A percentile compares a stretch with the other conserved stretches of the same genome.
phyloP scores from a whole-genome alignment of 148 eudicot species.

The Suaeda aralocaspica region DNA sequence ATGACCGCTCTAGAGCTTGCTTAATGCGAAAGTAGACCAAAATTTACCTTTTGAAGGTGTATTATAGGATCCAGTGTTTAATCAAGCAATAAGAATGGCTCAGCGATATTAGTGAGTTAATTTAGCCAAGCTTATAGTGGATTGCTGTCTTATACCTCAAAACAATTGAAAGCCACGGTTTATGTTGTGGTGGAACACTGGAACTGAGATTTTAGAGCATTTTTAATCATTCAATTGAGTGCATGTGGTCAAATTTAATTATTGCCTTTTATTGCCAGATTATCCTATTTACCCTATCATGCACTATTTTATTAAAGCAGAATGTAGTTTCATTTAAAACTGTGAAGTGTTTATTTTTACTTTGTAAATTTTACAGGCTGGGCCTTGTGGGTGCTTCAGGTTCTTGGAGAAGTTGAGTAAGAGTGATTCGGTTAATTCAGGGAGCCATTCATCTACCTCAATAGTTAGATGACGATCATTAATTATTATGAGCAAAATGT shows the following conservation, averaged over 20 bases:
- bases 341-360: not conserved
- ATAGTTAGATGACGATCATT: constrained; percentile 21
- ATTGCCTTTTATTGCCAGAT: not conserved
- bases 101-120: no score
- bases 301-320: not conserved
- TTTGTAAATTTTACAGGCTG: constrained; percentile 18
- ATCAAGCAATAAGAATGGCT: no score
- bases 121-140: no score
- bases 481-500: not conserved
- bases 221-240: no score
- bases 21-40: not conserved
- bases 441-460: constrained; percentile 30
- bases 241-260: no score
- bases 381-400: constrained; percentile 20
- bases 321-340: not conserved
- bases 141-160: no score
- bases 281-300: not conserved
- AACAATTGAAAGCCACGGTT: no score
- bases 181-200: no score
- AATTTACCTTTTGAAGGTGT: no score
- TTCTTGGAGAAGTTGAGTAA: constrained; percentile 8
- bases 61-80: no score
- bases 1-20: not conserved
- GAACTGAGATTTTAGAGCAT: no score
- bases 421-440: not conserved